Conservation (phyloP, 2,329 filamentous ascomycete species). For the Rutstroemia sydowiana region DNA sequence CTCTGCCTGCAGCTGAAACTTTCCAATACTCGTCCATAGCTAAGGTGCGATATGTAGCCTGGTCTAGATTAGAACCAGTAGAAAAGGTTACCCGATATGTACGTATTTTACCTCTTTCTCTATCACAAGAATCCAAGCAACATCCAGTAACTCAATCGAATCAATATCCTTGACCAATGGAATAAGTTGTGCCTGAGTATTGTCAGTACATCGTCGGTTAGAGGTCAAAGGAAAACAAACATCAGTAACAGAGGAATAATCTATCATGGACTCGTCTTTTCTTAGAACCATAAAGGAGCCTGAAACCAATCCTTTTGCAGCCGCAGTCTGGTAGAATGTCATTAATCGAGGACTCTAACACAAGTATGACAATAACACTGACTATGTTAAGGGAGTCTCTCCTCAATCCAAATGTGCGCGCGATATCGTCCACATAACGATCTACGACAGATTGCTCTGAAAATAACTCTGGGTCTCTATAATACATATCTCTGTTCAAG, state of each 20-base stretch:
- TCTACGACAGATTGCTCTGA: constrained; percentile 62
- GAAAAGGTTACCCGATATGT: background rate
- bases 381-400: constrained; percentile 66
- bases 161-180: constrained; percentile 46
- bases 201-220: background rate
- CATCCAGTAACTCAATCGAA: constrained; percentile 39
- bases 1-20: constrained; percentile 41
- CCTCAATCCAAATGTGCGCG: constrained; percentile 58
- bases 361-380: constrained; percentile 23
- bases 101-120: constrained; percentile 61
- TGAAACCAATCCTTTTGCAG: constrained; percentile 63
- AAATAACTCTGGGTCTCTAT: constrained; percentile 68
- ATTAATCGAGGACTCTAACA: background rate
- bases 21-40: constrained; percentile 49
- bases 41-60: constrained; percentile 71
- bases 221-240: constrained; percentile 23
- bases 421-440: constrained; percentile 65
- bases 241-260: constrained; percentile 34
- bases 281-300: constrained; percentile 48
- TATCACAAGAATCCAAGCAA: constrained; percentile 63
- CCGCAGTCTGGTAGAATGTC: constrained; percentile 49
- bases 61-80: constrained; percentile 16
- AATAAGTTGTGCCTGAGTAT: constrained; percentile 49
- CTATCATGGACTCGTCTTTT: constrained; percentile 36
- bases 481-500: constrained; percentile 74